Evolutionary conservation across 2,329 filamentous ascomycete species (phyloP), one percentile per base, ranked within the genome.

Genomic region (Claviceps arundinis): DNA sequence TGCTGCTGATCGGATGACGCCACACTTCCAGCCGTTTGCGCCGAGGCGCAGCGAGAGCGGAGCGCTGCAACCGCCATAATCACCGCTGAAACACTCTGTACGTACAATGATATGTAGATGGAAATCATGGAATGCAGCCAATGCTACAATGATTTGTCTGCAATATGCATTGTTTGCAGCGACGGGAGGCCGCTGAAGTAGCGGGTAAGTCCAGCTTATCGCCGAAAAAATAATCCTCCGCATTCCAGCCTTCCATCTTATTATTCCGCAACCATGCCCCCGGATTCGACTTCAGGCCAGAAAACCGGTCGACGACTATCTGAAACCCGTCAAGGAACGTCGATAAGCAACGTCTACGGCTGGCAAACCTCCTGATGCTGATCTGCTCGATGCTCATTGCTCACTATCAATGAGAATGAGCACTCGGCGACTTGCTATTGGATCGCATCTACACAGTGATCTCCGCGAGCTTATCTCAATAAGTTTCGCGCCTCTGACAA

Each of bases 1-100:
- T 11, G 4, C 17, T 14, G 8, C 11, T 47, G 30, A 34, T 11
- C 19, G 11, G 42, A 41, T 37, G 22, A 43, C 22, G 37, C 38
- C 26, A 43, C 41, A 22, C 48, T 42, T 14, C 11, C 48, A 50
- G 42, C 14, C 9, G 30, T 19, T 43, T 16, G 24, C 19, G 22
- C n/a, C 37, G 38, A 42, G n/a, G 34, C 26, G 19, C 30, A 26
- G 38, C 6, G 9, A 48, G 22, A 42, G 37, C 37, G 51, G 13
- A 45, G 42, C 47, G 47, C 41, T 30, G 50, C 51, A 47, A 52
- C 42, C 37, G 17, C 43, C 46, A 26, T 16, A 44, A 11, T 22
- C 14, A 45, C 43, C 14, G 24, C 24, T 34, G 30, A 4, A 30
- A 11, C 30, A 34, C 30, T 34, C 30, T 34, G 4, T 34, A 11